Base-by-base conservation (phyloP, 176 grass and related monocot genomes). In the Elymus sibiricus region DNA sequence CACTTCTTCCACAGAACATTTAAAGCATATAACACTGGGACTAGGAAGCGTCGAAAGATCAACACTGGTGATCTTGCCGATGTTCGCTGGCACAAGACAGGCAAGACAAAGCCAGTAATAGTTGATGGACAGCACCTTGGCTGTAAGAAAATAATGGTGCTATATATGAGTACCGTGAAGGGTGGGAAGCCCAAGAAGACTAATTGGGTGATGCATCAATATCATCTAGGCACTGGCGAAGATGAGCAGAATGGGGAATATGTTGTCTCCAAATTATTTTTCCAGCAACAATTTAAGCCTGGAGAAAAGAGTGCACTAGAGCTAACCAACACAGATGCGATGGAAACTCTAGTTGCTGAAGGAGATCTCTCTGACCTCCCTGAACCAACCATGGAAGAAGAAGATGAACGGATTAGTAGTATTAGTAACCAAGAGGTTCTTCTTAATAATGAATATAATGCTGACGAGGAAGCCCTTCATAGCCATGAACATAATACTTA, bases 151-250 rank as follows among this genome's bases (percentile, higher is more conserved):
- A 91, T 98, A 84, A 92, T 98, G 97, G 92, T 98, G 28, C 85
- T 98, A 14, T 98, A 98, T 84, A 88, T 92, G 51, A 98, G 90
- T 78, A 81, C 65, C 28, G 68, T 66, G n/a, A 95, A 90, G 79
- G 90, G 94, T 64, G 97, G 74, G 4, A 96, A 94, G 80, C 60
- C 94, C 27, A 90, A 92, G 77, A 98, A 98, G 69, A 96, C 97
- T 39, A 98, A 96, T 76, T 98, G 97, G 97, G 97, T 98, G 65
- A 98, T 96, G 79, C 97, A 98, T 83, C 97, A 98, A 78, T 94
- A 96, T 77, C 94, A 98, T 59, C 86, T 98, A 21, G 97, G 97
- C 63, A 94, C 79, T 35, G 94, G 87, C 6, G 97, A 98, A 87
- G 97, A 98, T 90, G 94, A 98, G 76, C 86, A 86, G 80, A 90